Evolutionary conservation across 331 rosid species (phyloP).

Genomic region (Dryas integrifolia): DNA sequence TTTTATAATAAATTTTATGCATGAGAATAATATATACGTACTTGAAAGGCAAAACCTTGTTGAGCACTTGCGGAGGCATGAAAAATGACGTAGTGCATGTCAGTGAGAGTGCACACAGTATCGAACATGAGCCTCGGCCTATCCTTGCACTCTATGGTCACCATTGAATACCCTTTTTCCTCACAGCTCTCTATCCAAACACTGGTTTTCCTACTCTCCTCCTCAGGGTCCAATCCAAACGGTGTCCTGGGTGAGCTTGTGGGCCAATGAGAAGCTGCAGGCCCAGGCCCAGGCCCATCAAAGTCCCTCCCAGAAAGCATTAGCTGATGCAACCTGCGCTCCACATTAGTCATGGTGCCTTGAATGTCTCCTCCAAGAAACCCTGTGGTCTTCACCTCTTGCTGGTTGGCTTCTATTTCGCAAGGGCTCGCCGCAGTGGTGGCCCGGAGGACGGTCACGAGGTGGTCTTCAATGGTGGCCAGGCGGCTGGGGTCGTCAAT

Average conservation of each 20-base stretch:
- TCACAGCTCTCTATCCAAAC: conserved; percentile 58
- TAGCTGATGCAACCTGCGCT: conserved; percentile 68
- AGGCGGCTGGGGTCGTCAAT: conserved; percentile 55
- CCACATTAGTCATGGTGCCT: conserved; percentile 49
- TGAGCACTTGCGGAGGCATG: conserved; percentile 57
- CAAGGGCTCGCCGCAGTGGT: conserved; percentile 22
- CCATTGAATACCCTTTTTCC: conserved; percentile 56
- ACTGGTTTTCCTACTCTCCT: conserved; percentile 34
- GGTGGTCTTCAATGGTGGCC: conserved; percentile 48
- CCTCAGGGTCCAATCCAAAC: conserved; percentile 12
- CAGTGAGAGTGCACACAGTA: conserved; percentile 67
- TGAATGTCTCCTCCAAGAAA: conserved; percentile 34
- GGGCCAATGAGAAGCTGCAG: no score
- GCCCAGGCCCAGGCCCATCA: conserved; percentile 28
- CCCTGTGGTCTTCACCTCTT: conserved; percentile 41
- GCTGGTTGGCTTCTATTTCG: conserved; percentile 20
- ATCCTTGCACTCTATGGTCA: conserved; percentile 59
- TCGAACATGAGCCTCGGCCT: conserved; percentile 75
- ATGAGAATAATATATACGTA: not conserved
- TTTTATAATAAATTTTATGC: no score
- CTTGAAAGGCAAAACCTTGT: conserved; percentile 56
- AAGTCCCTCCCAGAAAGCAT: conserved; percentile 60
- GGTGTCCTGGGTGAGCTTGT: not conserved
- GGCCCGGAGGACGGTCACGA: conserved; percentile 51
- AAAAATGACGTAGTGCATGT: conserved; percentile 63